A percentile compares a stretch with the other conserved stretches of the same genome.
Conservation (phyloP, 441 rosid genomes). For the Gossypium trilobum region DNA sequence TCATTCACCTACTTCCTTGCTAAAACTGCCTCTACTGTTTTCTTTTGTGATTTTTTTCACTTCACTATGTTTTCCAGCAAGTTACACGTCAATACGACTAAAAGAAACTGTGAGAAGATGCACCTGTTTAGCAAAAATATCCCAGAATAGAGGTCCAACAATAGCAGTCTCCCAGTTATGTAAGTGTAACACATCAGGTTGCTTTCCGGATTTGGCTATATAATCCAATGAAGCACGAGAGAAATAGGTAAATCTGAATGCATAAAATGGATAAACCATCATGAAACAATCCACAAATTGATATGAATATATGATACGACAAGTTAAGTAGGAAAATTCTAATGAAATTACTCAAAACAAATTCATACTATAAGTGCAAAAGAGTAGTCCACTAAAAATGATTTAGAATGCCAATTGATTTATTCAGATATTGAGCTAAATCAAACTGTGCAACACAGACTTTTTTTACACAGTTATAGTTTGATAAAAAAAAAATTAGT, state of each 20-base stretch:
- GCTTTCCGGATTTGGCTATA: conserved; percentile 69
- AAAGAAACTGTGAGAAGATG: not conserved
- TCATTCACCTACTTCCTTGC: not conserved
- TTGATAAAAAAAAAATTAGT: not conserved
- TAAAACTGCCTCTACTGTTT: not conserved
- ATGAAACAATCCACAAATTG: conserved; percentile 6
- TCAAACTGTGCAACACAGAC: not conserved
- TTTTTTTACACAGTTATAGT: not conserved
- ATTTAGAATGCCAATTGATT: not conserved
- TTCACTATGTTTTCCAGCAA: not conserved
- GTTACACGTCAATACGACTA: not conserved
- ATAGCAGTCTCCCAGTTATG: conserved; percentile 83
- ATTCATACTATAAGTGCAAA: not conserved
- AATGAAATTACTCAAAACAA: not conserved
- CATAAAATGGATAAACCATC: conserved; percentile 8
- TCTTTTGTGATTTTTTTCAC: not conserved
- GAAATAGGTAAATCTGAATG: conserved; percentile 62
- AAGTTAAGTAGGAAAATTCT: not conserved
- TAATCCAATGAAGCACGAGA: conserved; percentile 88
- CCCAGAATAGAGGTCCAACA: conserved; percentile 86
- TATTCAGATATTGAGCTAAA: not conserved
- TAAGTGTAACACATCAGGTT: conserved; percentile 73
- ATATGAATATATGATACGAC: not conserved
- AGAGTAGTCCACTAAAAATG: not conserved
- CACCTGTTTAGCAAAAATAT: conserved; percentile 66